Evolutionary conservation across 495 filamentous ascomycete species (phyloP), one percentile per base, ranked within the genome.

Genomic region (Jackrogersella minutella): DNA sequence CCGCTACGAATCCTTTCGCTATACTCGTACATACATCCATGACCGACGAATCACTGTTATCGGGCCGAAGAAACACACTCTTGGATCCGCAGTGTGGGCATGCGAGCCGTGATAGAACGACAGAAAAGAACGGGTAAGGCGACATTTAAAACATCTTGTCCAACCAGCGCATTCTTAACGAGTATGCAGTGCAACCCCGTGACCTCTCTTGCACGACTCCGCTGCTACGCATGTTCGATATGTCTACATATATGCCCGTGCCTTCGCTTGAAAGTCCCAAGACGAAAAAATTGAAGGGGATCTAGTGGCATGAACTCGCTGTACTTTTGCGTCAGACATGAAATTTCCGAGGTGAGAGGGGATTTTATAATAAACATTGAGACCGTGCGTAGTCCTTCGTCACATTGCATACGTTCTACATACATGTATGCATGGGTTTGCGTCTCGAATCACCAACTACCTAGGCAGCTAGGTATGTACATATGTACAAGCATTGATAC

Each of bases 371-470:
- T 61, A 52, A 36, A 51, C n/a, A 28, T 36, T 37, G 53, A 44
- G 51, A 58, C 44, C 24, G 11, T 52, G 44, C 51, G 39, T 33
- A 40, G 5, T 30, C 3, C 7, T 30, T 40, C 36, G 52, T 64
- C 47, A 58, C 62, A 64, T 51, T 58, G 62, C 53, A 59, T 65
- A 26, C 21, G 21, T 57, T 44, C 40, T 44, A 44, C 40, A 64
- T 30, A 10, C 41, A 21, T 7, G 6, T 26, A 36, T 50, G 39
- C 26, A 59, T 53, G 55, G 40, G 30, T 46, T 22, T 50, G 13
- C 14, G 37, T 65, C n/a, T 40, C 46, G 26, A 57, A 43, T 51
- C 37, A 33, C 43, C 26, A 31, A 14, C 14, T 16, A 41, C 39
- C 41, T 22, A 10, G 17, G 10, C 10, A 21, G 17, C 19, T 43